A percentile compares a stretch with the other conserved stretches of the same genome.
phyloP scores from a whole-genome alignment of 2,329 filamentous ascomycete species.

The Apiospora arundinis region DNA sequence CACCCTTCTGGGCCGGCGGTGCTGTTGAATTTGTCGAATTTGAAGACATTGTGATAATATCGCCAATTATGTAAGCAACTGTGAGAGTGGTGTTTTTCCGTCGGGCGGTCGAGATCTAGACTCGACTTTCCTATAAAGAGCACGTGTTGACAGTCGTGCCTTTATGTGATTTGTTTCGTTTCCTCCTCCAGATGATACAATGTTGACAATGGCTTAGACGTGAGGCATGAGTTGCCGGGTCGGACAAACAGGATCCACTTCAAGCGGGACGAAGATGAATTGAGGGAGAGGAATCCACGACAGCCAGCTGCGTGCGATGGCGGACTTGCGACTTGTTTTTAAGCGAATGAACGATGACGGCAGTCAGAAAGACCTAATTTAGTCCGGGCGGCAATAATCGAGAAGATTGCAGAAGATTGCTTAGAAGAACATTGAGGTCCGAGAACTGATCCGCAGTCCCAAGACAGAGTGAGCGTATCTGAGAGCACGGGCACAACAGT shows the following conservation, averaged over 20 bases:
- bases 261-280: slow-evolving; percentile 15
- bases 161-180: background rate
- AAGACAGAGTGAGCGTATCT: slow-evolving; percentile 16
- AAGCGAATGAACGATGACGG: slow-evolving; percentile 15
- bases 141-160: background rate
- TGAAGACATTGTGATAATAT: slow-evolving; percentile 8
- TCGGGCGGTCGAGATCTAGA: slow-evolving; percentile 13
- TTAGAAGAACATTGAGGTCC: background rate
- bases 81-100: background rate
- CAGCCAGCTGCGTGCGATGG: slow-evolving; percentile 20
- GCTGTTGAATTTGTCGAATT: background rate
- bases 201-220: background rate
- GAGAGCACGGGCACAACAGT: slow-evolving; percentile 8
- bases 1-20: background rate
- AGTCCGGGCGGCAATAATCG: background rate
- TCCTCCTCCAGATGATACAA: slow-evolving; percentile 9
- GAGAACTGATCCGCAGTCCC: slow-evolving; percentile 3
- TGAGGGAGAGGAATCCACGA: slow-evolving; percentile 11
- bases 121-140: background rate
- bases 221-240: slow-evolving; percentile 19
- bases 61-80: slow-evolving; percentile 1
- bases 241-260: slow-evolving; percentile 25
- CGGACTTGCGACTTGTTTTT: slow-evolving; percentile 8
- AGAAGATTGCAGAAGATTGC: background rate
- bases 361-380: slow-evolving; percentile 12